Evolutionary conservation across 2,329 filamentous ascomycete genomes (phyloP).

Genomic region (Cladorrhinum sp.): DNA sequence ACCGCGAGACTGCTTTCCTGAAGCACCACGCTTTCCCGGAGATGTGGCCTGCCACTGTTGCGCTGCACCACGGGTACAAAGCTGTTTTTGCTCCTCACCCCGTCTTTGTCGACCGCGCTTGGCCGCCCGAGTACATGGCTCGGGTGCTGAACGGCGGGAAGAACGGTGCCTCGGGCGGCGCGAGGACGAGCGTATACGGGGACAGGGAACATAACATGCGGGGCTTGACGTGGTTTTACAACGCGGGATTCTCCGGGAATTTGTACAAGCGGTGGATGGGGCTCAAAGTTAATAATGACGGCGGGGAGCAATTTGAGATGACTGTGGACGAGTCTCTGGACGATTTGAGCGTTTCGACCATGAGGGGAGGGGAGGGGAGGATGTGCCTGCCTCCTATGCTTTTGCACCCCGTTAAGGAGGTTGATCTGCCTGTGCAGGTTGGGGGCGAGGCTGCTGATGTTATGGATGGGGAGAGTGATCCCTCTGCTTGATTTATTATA

Average conservation of each 20-base stretch:
- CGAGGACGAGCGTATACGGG: conserved; percentile 70
- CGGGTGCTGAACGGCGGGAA: conserved; percentile 75
- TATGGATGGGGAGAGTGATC: conserved; percentile 50
- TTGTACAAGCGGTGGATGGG: conserved; percentile 86
- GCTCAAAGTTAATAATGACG: conserved; percentile 73
- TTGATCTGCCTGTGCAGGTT: conserved; percentile 63
- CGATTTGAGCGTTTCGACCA: conserved; percentile 46
- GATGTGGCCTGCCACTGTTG: conserved; percentile 90
- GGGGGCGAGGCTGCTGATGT: conserved; percentile 47
- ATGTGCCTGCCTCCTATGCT: conserved; percentile 92
- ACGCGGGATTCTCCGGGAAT: conserved; percentile 75
- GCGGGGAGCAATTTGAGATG: conserved; percentile 72
- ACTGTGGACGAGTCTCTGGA: conserved; percentile 52
- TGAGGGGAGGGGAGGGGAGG: conserved; percentile 70
- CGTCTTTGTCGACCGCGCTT: conserved; percentile 80
- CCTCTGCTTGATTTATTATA: conserved; percentile 35
- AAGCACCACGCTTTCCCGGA: conserved; percentile 92
- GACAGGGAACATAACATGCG: conserved; percentile 86
- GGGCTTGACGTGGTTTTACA: conserved; percentile 90
- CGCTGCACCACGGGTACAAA: conserved; percentile 89
- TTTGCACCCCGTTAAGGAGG: conserved; percentile 81
- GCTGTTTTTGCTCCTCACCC: conserved; percentile 89
- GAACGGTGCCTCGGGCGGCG: conserved; percentile 72
- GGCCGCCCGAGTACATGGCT: conserved; percentile 77
- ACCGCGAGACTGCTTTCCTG: conserved; percentile 78